Evolutionary conservation across 1,284 basidiomycete species (phyloP).

Genomic region (Agaricales sp.): DNA sequence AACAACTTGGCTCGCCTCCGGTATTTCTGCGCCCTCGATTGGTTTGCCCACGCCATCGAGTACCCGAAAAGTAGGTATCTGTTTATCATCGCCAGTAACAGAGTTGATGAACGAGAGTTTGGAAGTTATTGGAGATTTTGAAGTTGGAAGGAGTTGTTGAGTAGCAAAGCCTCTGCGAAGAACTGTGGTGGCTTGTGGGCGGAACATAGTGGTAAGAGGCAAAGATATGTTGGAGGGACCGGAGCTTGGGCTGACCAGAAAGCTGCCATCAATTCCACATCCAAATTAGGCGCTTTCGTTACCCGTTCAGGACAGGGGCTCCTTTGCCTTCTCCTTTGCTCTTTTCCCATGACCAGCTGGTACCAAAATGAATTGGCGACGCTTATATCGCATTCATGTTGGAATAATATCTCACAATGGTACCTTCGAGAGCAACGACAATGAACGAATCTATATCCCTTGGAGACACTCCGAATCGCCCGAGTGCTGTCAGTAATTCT

Average conservation of each 20-base stretch:
- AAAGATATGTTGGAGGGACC: too few relatives aligned
- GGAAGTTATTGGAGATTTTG: slow-evolving; percentile 56
- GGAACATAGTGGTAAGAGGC: slow-evolving; percentile 26
- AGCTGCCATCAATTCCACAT: background rate
- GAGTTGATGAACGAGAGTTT: slow-evolving; percentile 71
- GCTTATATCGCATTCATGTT: background rate
- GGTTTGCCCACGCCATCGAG: slow-evolving; percentile 68
- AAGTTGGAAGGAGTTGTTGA: slow-evolving; percentile 13
- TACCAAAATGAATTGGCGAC: background rate
- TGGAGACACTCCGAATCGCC: background rate
- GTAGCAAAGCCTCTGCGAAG: slow-evolving; percentile 12
- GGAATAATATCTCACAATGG: too few relatives aligned
- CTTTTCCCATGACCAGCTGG: slow-evolving; percentile 8
- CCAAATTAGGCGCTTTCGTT: too few relatives aligned
- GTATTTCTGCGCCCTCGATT: slow-evolving; percentile 62
- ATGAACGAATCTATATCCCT: too few relatives aligned
- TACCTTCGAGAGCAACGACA: too few relatives aligned
- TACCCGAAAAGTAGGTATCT: slow-evolving; percentile 76
- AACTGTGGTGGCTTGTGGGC: slow-evolving; percentile 13
- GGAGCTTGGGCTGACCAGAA: background rate
- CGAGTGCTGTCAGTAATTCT: too few relatives aligned
- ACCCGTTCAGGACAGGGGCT: too few relatives aligned
- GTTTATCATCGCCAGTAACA: slow-evolving; percentile 43
- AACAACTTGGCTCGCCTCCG: slow-evolving; percentile 40
- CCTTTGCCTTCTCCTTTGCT: slow-evolving; percentile 12